Evolutionary conservation across 176 grass and related monocot species (phyloP).

Genomic region (Avena sativa): DNA sequence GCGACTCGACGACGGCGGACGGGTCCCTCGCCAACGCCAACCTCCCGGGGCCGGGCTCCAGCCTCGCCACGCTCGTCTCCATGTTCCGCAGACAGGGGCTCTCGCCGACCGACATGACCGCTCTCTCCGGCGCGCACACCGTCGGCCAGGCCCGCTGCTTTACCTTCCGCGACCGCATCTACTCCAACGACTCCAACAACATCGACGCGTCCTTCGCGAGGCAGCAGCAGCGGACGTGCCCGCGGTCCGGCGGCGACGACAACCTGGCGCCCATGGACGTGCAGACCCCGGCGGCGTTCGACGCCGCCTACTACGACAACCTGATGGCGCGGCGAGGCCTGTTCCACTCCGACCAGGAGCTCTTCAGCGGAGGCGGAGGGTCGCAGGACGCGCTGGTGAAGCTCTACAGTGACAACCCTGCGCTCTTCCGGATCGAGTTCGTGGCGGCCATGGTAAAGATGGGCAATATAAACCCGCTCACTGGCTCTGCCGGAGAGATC

Average conservation of each 20-base stretch:
- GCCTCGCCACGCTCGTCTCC: constrained; percentile 53
- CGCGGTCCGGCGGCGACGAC: constrained; percentile 33
- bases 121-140: constrained; percentile 76
- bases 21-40: background rate
- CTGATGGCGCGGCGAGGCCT: constrained; percentile 36
- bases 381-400: constrained; percentile 34
- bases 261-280: constrained; percentile 48
- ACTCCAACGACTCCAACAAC: constrained; percentile 52
- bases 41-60: constrained; percentile 32
- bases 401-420: constrained; percentile 24
- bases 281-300: constrained; percentile 46
- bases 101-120: constrained; percentile 60
- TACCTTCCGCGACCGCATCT: constrained; percentile 56
- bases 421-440: constrained; percentile 41
- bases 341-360: constrained; percentile 74
- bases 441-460: constrained; percentile 51
- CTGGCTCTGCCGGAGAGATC: background rate
- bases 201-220: constrained; percentile 42
- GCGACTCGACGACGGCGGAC: background rate
- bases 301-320: constrained; percentile 48
- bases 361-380: constrained; percentile 57
- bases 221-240: constrained; percentile 38
- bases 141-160: constrained; percentile 56
- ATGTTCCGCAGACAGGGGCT: constrained; percentile 60
- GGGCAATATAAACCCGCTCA: constrained; percentile 40